phyloP scores from a whole-genome alignment of 352 stramenopile genomes.

The Elongisporangium undulatum region DNA sequence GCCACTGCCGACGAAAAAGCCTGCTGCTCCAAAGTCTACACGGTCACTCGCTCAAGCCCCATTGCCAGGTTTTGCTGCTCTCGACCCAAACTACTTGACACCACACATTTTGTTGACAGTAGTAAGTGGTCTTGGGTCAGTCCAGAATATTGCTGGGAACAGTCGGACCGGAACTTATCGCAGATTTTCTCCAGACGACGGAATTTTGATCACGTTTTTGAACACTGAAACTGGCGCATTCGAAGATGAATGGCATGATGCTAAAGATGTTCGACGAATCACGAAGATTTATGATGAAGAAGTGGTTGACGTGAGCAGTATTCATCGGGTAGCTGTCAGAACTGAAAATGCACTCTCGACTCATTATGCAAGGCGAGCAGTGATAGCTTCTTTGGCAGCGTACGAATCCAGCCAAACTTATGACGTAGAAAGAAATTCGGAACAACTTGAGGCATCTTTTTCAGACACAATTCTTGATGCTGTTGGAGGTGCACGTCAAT shows the following conservation, averaged over 20 bases:
- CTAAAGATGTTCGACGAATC: slow-evolving; percentile 71
- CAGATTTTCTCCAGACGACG: slow-evolving; percentile 43
- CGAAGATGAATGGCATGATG: slow-evolving; percentile 78
- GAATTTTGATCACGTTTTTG: slow-evolving; percentile 76
- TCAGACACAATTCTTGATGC: slow-evolving; percentile 38
- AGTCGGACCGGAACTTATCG: slow-evolving; percentile 71
- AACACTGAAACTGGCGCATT: slow-evolving; percentile 85
- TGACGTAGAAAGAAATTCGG: not conserved
- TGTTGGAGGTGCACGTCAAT: slow-evolving; percentile 63
- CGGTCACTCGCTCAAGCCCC: not conserved
- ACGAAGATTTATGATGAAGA: slow-evolving; percentile 79
- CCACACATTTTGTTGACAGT: slow-evolving; percentile 79
- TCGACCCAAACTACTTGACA: slow-evolving; percentile 71
- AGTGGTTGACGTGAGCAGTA: slow-evolving; percentile 58
- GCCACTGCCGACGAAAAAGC: slow-evolving; percentile 20
- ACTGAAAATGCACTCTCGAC: slow-evolving; percentile 82
- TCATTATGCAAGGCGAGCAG: slow-evolving; percentile 70
- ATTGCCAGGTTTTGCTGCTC: slow-evolving; percentile 41
- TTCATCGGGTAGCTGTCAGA: slow-evolving; percentile 65
- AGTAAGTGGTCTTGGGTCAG: slow-evolving; percentile 56
- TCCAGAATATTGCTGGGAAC: slow-evolving; percentile 59
- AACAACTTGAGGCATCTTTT: slow-evolving; percentile 4
- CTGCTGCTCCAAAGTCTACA: not conserved
- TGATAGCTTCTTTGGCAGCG: not conserved
- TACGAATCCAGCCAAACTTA: not conserved